Conservation (phyloP, 805 yeast species). For the Saturnispora saitoi region DNA sequence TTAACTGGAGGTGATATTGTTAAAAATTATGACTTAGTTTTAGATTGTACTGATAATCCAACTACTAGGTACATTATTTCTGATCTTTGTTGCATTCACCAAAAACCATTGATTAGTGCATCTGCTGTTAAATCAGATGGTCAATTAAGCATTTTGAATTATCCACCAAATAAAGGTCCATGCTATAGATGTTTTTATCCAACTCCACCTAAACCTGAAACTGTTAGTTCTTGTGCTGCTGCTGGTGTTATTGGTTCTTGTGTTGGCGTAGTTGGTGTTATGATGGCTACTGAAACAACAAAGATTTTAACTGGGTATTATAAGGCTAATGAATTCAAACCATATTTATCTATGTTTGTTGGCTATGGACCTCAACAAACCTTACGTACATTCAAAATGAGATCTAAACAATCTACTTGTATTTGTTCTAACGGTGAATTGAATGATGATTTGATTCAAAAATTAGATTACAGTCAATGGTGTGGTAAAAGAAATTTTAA, state of each 20-base stretch:
- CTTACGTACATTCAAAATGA: constrained; percentile 69
- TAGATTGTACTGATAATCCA: constrained; percentile 96
- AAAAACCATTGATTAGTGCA: constrained; percentile 77
- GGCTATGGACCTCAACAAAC: constrained; percentile 55
- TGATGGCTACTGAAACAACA: constrained; percentile 84
- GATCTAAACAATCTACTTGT: constrained; percentile 56
- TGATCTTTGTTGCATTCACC: constrained; percentile 66
- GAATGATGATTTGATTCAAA: constrained; percentile 36
- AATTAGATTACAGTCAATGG: constrained; percentile 58
- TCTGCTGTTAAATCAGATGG: constrained; percentile 91
- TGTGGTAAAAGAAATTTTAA: constrained; percentile 56
- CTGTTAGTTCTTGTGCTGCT: constrained; percentile 80
- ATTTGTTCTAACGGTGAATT: constrained; percentile 46
- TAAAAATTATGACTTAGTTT: constrained; percentile 57
- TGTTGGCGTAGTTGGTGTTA: constrained; percentile 83
- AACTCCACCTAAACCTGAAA: constrained; percentile 74
- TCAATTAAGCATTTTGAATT: constrained; percentile 73
- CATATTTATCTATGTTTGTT: constrained; percentile 59
- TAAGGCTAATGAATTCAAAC: constrained; percentile 44
- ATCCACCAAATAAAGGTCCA: constrained; percentile 53
- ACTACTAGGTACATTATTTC: constrained; percentile 76
- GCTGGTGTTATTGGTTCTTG: constrained; percentile 95
- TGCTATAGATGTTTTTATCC: constrained; percentile 95
- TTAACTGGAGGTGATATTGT: constrained; percentile 58
- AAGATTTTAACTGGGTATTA: constrained; percentile 60